Percentiles rank a stretch among this genome's conserved stretches.
Evolutionary conservation across 768 basidiomycete species (phyloP).

Genomic region (Termitomyces sp.): DNA sequence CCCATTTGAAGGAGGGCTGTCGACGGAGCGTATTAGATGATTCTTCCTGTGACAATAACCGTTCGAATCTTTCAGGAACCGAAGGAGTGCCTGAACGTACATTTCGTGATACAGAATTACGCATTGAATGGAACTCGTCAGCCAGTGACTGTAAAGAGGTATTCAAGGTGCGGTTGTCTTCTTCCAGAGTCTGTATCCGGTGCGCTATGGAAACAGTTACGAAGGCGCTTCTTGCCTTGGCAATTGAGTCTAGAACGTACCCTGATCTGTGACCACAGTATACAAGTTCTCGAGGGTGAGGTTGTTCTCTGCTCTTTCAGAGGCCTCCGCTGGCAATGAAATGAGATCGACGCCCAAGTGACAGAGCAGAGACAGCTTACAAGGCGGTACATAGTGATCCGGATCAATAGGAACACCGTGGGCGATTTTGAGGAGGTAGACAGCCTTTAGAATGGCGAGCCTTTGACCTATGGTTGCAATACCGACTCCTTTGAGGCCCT

Average conservation of each 20-base stretch:
- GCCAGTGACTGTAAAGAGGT: slow-evolving; percentile 58
- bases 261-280: slow-evolving; percentile 70
- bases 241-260: slow-evolving; percentile 32
- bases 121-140: slow-evolving; percentile 57
- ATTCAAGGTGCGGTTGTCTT: slow-evolving; percentile 72
- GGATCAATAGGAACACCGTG: slow-evolving; percentile 80
- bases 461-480: slow-evolving; percentile 90
- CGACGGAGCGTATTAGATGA: slow-evolving; percentile 48
- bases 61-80: slow-evolving; percentile 5
- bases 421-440: slow-evolving; percentile 85
- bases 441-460: slow-evolving; percentile 85
- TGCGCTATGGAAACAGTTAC: slow-evolving; percentile 42
- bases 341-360: slow-evolving; percentile 5
- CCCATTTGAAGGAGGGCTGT: slow-evolving; percentile 89
- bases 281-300: slow-evolving; percentile 65
- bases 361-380: slow-evolving; percentile 42
- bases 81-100: slow-evolving; percentile 21
- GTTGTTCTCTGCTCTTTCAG: slow-evolving; percentile 44
- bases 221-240: background rate
- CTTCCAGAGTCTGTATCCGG: slow-evolving; percentile 66
- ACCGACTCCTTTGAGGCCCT: slow-evolving; percentile 82
- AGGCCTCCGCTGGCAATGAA: slow-evolving; percentile 47
- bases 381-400: slow-evolving; percentile 86
- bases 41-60: slow-evolving; percentile 24
- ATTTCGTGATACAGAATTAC: slow-evolving; percentile 37